Percentiles rank a stretch among this genome's conserved stretches.
Conservation (phyloP, 805 yeast genomes). For the Hanseniaspora vineae region DNA sequence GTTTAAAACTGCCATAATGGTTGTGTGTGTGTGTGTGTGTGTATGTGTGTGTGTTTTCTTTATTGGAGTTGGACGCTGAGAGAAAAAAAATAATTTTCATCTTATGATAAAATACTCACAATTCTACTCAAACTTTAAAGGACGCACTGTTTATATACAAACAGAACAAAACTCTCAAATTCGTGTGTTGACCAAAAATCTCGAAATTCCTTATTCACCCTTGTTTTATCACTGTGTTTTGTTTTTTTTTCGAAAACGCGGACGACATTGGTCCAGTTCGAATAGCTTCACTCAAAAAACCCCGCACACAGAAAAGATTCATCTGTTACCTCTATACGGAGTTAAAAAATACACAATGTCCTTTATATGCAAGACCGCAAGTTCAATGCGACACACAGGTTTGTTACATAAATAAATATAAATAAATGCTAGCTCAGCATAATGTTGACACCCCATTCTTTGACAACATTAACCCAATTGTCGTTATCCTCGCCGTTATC, state of each 20-base stretch:
- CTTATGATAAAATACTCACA: too few species aligned
- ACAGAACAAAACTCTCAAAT: too few species aligned
- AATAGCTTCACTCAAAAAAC: too few species aligned
- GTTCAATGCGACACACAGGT: background rate
- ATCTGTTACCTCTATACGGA: too few species aligned
- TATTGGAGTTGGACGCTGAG: background rate
- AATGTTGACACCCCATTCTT: constrained; percentile 76
- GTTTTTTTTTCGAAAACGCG: background rate
- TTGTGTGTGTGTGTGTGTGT: background rate
- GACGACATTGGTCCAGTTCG: background rate
- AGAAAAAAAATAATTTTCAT: too few species aligned
- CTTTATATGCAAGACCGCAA: background rate
- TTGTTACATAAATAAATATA: background rate
- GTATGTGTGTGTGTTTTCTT: background rate
- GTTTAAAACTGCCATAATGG: constrained; percentile 28
- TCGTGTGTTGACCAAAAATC: too few species aligned
- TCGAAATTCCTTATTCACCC: too few species aligned
- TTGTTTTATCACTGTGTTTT: too few species aligned
- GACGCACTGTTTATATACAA: too few species aligned
- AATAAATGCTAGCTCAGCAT: constrained; percentile 32
- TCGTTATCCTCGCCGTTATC: constrained; percentile 42
- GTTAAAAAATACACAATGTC: background rate
- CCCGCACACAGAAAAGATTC: too few species aligned
- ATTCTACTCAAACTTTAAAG: too few species aligned
- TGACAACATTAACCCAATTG: constrained; percentile 68